Conservation (phyloP, 352 stramenopile genomes). For the Chrysophaeum taylorii region DNA sequence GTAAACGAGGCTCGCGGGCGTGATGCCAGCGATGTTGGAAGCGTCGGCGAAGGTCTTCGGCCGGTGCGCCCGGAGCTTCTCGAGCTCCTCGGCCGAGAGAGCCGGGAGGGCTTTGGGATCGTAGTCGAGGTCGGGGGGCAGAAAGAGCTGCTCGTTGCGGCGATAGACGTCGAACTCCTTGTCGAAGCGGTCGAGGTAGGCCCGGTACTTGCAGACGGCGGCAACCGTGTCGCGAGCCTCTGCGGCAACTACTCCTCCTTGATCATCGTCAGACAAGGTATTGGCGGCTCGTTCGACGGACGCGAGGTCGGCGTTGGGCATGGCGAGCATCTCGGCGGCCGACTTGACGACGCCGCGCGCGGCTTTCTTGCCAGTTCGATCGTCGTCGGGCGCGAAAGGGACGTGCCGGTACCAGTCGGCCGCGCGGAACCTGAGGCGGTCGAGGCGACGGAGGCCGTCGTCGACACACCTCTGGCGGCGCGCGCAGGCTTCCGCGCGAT, state of each 20-base stretch:
- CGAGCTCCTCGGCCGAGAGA: slow-evolving; percentile 85
- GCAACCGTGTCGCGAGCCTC: slow-evolving; percentile 54
- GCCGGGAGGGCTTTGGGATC: slow-evolving; percentile 66
- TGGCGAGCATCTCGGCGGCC: slow-evolving; percentile 50
- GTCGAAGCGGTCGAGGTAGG: slow-evolving; percentile 78
- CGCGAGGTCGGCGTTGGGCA: slow-evolving; percentile 53
- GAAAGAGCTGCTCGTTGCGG: slow-evolving; percentile 76
- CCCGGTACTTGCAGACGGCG: slow-evolving; percentile 79
- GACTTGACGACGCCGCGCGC: slow-evolving; percentile 34
- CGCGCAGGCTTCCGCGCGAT: slow-evolving; percentile 57
- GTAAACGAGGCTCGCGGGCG: slow-evolving; percentile 63
- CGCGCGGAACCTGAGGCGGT: slow-evolving; percentile 56
- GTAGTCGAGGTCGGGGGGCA: slow-evolving; percentile 85
- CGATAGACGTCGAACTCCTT: slow-evolving; percentile 91
- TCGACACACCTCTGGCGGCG: slow-evolving; percentile 63
- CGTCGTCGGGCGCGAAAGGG: slow-evolving; percentile 38
- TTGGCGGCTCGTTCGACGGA: slow-evolving; percentile 26
- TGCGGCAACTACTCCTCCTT: slow-evolving; percentile 39
- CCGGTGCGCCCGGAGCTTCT: slow-evolving; percentile 70
- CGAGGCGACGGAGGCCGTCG: slow-evolving; percentile 55
- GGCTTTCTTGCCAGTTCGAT: slow-evolving; percentile 10
- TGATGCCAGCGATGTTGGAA: slow-evolving; percentile 80
- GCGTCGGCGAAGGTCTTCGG: slow-evolving; percentile 85
- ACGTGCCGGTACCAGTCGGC: slow-evolving; percentile 50
- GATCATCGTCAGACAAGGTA: too few relatives aligned